A percentile compares a stretch with the other conserved stretches of the same genome.
Evolutionary conservation across 192 early-diverging fungal species (phyloP).

Genomic region (Coemansia sp.): DNA sequence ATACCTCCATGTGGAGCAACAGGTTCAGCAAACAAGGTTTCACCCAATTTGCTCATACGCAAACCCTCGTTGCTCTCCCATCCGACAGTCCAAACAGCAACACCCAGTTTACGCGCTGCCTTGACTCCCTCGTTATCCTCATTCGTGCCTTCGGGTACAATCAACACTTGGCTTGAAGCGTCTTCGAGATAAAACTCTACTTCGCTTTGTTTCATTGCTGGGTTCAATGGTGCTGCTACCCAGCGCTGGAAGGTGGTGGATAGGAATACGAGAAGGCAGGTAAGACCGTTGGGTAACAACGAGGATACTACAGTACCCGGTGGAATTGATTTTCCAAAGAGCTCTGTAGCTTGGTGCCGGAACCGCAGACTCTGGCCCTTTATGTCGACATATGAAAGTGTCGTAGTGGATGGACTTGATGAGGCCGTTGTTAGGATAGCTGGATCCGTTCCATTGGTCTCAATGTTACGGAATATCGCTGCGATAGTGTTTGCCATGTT

Average conservation of each 20-base stretch:
- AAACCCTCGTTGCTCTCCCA: conserved; percentile 41
- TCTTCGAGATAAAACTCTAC: conserved; percentile 74
- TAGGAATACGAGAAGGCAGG: conserved; percentile 65
- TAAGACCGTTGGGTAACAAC: conserved; percentile 64
- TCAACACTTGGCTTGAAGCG: conserved; percentile 57
- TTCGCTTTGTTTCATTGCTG: conserved; percentile 64
- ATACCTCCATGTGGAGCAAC: no score
- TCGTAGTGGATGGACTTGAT: conserved; percentile 23
- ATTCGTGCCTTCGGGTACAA: conserved; percentile 57
- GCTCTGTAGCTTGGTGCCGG: conserved; percentile 17
- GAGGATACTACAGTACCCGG: conserved; percentile 52
- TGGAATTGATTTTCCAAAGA: conserved; percentile 28
- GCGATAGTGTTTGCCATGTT: conserved; percentile 47
- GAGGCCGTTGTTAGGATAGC: conserved; percentile 46
- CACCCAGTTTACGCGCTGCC: conserved; percentile 52
- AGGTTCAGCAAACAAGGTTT: conserved; percentile 5
- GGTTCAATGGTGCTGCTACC: conserved; percentile 70
- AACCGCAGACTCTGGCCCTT: conserved; percentile 41
- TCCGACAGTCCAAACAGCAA: conserved; percentile 57
- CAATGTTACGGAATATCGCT: conserved; percentile 27
- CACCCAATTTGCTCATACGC: conserved; percentile 23
- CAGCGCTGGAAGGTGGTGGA: conserved; percentile 58
- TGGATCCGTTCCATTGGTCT: conserved; percentile 11
- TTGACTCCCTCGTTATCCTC: conserved; percentile 54
- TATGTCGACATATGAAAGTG: conserved; percentile 43